phyloP scores from a whole-genome alignment of 352 stramenopile genomes.

The Plasmopara muralis region DNA sequence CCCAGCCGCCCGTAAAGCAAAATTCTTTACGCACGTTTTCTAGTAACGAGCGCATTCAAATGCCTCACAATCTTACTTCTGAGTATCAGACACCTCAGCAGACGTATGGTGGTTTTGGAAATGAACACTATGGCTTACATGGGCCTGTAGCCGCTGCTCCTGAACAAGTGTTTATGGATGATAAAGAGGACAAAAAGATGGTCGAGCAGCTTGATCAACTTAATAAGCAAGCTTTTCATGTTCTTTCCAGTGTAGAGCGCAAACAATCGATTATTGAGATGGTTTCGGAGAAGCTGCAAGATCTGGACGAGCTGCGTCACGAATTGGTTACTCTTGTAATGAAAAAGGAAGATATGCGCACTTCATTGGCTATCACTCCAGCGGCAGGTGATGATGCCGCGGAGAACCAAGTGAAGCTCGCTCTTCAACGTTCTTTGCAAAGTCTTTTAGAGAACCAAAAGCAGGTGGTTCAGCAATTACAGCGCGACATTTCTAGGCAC shows the following conservation, averaged over 20 bases:
- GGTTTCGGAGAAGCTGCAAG: conserved; percentile 54
- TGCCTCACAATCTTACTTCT: conserved; percentile 12
- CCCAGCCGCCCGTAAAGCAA: conserved; percentile 16
- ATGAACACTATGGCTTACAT: conserved; percentile 12
- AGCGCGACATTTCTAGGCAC: conserved; percentile 40
- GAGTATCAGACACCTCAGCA: conserved; percentile 13
- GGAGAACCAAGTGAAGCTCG: conserved; percentile 31
- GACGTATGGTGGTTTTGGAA: conserved; percentile 13
- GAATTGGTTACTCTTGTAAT: conserved; percentile 61
- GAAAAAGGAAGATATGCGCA: conserved; percentile 55
- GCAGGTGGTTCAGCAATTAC: conserved; percentile 40
- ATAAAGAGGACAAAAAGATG: conserved; percentile 44
- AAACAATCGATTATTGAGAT: conserved; percentile 60
- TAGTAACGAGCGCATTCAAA: conserved; percentile 24
- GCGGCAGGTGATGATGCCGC: conserved; percentile 9
- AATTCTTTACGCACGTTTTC: conserved; percentile 16
- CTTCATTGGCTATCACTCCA: conserved; percentile 13
- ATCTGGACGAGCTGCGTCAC: conserved; percentile 66
- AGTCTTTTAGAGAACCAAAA: conserved; percentile 55
- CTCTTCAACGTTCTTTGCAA: conserved; percentile 45
- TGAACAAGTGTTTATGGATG: conserved; percentile 51
- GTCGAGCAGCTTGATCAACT: conserved; percentile 50
- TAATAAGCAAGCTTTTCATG: conserved; percentile 40
- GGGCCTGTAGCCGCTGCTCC: not conserved
- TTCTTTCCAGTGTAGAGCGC: conserved; percentile 41